Evolutionary conservation across 352 stramenopile species (phyloP).

Genomic region (Pythium periplocum): DNA sequence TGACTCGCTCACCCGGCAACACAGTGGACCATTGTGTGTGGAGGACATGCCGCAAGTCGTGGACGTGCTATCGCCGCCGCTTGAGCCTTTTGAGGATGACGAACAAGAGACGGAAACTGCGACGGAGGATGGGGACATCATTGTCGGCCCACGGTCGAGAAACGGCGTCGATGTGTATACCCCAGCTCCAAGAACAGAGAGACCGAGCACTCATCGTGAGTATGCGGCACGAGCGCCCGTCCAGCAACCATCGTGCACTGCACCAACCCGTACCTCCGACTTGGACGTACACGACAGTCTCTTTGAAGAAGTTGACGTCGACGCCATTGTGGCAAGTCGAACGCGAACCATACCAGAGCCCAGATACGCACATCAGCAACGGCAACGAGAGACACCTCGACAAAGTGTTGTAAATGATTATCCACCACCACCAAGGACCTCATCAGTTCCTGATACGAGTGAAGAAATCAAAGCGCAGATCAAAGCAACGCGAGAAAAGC

Average conservation of each 20-base stretch:
- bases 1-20: slow-evolving; percentile 6
- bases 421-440: too few relatives aligned
- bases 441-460: slow-evolving; percentile 8
- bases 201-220: too few relatives aligned
- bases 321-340: slow-evolving; percentile 16
- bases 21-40: neutral
- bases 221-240: neutral
- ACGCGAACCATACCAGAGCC: neutral
- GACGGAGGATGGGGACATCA: slow-evolving; percentile 2
- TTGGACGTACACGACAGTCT: slow-evolving; percentile 16
- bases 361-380: neutral
- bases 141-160: too few relatives aligned
- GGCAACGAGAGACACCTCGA: neutral
- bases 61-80: slow-evolving; percentile 1
- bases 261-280: slow-evolving; percentile 7
- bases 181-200: too few relatives aligned
- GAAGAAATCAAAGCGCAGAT: slow-evolving; percentile 22
- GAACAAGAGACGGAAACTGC: neutral
- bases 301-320: slow-evolving; percentile 20
- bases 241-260: neutral
- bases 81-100: slow-evolving; percentile 13
- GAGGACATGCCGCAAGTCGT: slow-evolving; percentile 5
- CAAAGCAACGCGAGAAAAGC: slow-evolving; percentile 49
- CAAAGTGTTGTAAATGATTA: too few relatives aligned
- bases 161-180: too few relatives aligned